phyloP scores from a whole-genome alignment of 2,329 filamentous ascomycete species.

The Thelonectria blattea region DNA sequence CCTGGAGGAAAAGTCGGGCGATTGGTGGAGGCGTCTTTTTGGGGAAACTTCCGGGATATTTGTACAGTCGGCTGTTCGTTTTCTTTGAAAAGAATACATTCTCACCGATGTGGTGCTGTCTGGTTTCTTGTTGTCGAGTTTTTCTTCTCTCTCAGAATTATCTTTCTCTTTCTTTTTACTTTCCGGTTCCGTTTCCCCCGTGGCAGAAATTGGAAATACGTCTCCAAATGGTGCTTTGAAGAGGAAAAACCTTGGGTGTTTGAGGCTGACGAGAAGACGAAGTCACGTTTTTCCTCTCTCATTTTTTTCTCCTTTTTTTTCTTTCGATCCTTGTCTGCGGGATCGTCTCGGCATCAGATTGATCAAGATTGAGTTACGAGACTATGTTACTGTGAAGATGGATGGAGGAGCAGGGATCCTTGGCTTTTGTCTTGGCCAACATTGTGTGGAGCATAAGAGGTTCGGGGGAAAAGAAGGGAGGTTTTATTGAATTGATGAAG shows the following conservation, averaged over 20 bases:
- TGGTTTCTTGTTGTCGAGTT: constrained; percentile 10
- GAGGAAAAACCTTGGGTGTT: background rate
- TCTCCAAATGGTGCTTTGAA: background rate
- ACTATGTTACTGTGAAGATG: constrained; percentile 1
- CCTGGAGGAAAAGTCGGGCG: constrained; percentile 40
- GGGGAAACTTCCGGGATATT: constrained; percentile 38
- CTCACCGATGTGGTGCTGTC: constrained; percentile 28
- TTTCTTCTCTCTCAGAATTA: background rate
- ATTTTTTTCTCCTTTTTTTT: constrained; percentile 3
- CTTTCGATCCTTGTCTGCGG: constrained; percentile 3
- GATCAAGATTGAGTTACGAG: constrained; percentile 17
- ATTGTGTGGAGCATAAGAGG: constrained; percentile 7
- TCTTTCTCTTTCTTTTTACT: constrained; percentile 10
- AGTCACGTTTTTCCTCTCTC: background rate
- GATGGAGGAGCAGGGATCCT: background rate
- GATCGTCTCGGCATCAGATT: constrained; percentile 16
- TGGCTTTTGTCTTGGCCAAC: constrained; percentile 3
- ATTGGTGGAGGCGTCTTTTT: constrained; percentile 42
- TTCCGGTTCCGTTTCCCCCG: background rate
- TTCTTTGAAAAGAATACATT: constrained; percentile 41
- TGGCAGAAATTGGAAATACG: background rate
- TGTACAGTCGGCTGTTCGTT: constrained; percentile 39
- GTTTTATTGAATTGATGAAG: background rate
- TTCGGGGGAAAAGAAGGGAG: background rate
- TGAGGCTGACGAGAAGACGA: background rate